Conservation (phyloP, 2,329 filamentous ascomycete genomes). For the Phymatotrichopsis omnivora region DNA sequence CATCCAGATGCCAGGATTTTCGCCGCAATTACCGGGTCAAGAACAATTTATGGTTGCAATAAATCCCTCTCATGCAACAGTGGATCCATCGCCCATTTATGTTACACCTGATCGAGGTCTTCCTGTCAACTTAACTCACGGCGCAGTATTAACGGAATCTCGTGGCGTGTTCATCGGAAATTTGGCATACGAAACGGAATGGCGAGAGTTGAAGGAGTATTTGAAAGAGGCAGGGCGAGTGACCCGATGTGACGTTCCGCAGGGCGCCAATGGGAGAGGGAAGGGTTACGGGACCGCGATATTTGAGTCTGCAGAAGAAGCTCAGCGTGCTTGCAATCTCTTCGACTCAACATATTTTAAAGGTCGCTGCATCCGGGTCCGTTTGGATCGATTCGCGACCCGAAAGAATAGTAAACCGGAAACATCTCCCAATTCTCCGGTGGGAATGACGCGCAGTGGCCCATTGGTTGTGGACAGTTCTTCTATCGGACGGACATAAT, state of each 20-base stretch:
- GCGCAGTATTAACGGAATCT: conserved; percentile 28
- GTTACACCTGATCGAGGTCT: conserved; percentile 26
- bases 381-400: conserved; percentile 20
- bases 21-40: neutral
- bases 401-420: neutral
- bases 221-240: conserved; percentile 25
- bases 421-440: neutral
- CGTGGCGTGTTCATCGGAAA: conserved; percentile 30
- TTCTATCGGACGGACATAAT: too few species aligned
- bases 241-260: conserved; percentile 28
- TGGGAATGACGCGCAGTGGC: neutral
- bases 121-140: conserved; percentile 29
- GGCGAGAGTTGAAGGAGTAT: conserved; percentile 28
- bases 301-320: conserved; percentile 25
- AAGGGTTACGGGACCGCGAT: conserved; percentile 29
- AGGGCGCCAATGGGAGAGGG: conserved; percentile 26
- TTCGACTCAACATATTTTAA: conserved; percentile 28
- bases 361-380: conserved; percentile 26
- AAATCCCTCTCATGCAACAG: conserved; percentile 7
- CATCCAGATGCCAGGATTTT: neutral
- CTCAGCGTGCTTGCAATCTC: conserved; percentile 25
- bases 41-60: conserved; percentile 4
- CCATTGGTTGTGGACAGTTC: too few species aligned
- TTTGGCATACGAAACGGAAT: conserved; percentile 27
- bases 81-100: conserved; percentile 25